phyloP scores from a whole-genome alignment of 116 monocot genomes.

The Posidonia oceanica region DNA sequence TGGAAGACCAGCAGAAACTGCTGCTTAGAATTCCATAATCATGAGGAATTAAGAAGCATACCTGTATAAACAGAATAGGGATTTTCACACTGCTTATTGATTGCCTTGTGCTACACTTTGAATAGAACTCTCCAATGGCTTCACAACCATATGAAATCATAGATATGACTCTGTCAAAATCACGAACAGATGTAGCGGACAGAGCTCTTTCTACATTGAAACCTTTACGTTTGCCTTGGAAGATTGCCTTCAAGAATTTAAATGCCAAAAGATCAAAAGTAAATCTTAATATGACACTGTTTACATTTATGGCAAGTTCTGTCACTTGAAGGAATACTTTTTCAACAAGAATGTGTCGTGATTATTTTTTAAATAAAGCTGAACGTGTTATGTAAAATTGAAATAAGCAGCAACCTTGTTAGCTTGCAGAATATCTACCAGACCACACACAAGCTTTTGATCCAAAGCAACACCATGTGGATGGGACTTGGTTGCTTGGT shows the following conservation, averaged over 20 bases:
- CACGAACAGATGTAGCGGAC: slow-evolving; percentile 51
- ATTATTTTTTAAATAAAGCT: background rate
- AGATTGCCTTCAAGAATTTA: slow-evolving; percentile 54
- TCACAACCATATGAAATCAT: slow-evolving; percentile 85
- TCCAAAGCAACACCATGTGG: slow-evolving; percentile 34
- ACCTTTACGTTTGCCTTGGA: slow-evolving; percentile 74
- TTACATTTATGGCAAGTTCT: background rate
- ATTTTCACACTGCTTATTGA: slow-evolving; percentile 50
- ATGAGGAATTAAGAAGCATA: slow-evolving; percentile 2
- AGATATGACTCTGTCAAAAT: slow-evolving; percentile 81
- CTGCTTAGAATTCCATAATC: background rate
- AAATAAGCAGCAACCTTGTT: slow-evolving; percentile 56
- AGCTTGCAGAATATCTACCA: slow-evolving; percentile 64
- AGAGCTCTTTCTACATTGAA: slow-evolving; percentile 81
- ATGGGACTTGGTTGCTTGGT: slow-evolving; percentile 58
- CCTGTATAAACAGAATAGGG: slow-evolving; percentile 95
- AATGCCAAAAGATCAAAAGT: background rate
- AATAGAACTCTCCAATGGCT: slow-evolving; percentile 67
- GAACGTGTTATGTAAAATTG: background rate
- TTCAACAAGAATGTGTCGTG: too few relatives aligned
- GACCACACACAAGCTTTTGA: slow-evolving; percentile 52
- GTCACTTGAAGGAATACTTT: too few relatives aligned
- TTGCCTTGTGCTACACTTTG: slow-evolving; percentile 39
- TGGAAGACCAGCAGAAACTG: too few relatives aligned
- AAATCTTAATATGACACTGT: background rate